A percentile compares a stretch with the other conserved stretches of the same genome.
Evolutionary conservation across 805 yeast species (phyloP).

Genomic region (Sugiyamaella marilandica): DNA sequence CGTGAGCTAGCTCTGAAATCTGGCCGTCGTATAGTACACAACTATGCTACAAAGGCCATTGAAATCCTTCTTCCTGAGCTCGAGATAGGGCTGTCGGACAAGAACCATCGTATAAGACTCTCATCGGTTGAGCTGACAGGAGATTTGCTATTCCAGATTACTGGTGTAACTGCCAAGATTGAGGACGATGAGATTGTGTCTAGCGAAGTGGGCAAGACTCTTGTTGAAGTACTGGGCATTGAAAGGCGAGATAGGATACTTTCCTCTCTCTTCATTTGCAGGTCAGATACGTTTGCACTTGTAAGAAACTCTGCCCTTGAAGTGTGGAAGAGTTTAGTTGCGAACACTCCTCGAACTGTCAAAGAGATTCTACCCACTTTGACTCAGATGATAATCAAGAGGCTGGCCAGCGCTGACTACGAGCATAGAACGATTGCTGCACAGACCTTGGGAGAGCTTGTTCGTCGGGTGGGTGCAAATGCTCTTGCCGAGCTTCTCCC

Average conservation of each 20-base stretch:
- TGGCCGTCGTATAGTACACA: constrained; percentile 85
- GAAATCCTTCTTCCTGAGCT: constrained; percentile 91
- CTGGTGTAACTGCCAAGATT: constrained; percentile 62
- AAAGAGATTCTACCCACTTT: constrained; percentile 86
- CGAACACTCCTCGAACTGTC: constrained; percentile 91
- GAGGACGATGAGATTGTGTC: constrained; percentile 37
- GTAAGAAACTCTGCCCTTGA: constrained; percentile 89
- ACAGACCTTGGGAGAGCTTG: constrained; percentile 88
- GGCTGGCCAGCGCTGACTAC: constrained; percentile 78
- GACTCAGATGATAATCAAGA: constrained; percentile 70
- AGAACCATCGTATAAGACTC: constrained; percentile 78
- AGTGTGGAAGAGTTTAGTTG: constrained; percentile 94
- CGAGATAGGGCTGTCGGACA: constrained; percentile 81
- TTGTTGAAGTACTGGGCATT: constrained; percentile 75
- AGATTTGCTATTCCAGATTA: constrained; percentile 86
- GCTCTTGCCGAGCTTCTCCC: constrained; percentile 84
- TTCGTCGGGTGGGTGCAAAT: constrained; percentile 85
- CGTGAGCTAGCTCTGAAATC: constrained; percentile 88
- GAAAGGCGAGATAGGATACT: constrained; percentile 85
- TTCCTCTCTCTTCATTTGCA: constrained; percentile 84
- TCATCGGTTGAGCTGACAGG: constrained; percentile 95
- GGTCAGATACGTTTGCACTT: constrained; percentile 82
- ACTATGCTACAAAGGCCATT: constrained; percentile 88
- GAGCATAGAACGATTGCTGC: constrained; percentile 85
- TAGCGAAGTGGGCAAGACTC: constrained; percentile 52